Evolutionary conservation across 192 early-diverging fungal species (phyloP).

Genomic region (Linnemannia hyalina): DNA sequence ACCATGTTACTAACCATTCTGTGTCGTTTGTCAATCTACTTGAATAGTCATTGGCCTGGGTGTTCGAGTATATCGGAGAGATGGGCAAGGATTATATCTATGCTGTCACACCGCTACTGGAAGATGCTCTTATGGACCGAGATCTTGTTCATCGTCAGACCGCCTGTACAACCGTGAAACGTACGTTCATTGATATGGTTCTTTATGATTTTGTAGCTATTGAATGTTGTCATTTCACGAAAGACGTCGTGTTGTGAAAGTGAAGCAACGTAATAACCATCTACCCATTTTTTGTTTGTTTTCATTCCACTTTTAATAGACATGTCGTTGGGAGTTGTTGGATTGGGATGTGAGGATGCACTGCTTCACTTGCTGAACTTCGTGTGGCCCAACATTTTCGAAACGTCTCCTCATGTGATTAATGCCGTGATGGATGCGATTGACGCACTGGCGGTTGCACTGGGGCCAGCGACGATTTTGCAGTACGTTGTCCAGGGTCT

Average conservation of each 20-base stretch:
- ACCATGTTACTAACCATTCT: neutral
- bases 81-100: constrained; percentile 99
- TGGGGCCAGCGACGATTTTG: constrained; percentile 88
- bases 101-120: constrained; percentile 93
- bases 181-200: constrained; percentile 17
- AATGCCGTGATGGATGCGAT: constrained; percentile 98
- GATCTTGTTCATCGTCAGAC: constrained; percentile 99
- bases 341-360: constrained; percentile 93
- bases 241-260: neutral
- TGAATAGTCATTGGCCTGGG: constrained; percentile 81
- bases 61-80: constrained; percentile 99
- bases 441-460: constrained; percentile 90
- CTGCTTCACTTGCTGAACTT: constrained; percentile 94
- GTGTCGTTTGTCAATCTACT: neutral
- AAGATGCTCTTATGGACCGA: constrained; percentile 97
- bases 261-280: neutral
- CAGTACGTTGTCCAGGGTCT: constrained; percentile 91
- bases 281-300: neutral
- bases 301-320: constrained; percentile 52
- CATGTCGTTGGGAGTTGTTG: constrained; percentile 94
- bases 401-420: constrained; percentile 96
- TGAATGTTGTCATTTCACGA: neutral
- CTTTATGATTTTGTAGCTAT: neutral
- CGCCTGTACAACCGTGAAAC: constrained; percentile 95
- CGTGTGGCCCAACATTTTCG: constrained; percentile 99